Percentiles rank a stretch among this genome's conserved stretches.
Conservation (phyloP, 768 basidiomycete species). For the Serendipita sp. region DNA sequence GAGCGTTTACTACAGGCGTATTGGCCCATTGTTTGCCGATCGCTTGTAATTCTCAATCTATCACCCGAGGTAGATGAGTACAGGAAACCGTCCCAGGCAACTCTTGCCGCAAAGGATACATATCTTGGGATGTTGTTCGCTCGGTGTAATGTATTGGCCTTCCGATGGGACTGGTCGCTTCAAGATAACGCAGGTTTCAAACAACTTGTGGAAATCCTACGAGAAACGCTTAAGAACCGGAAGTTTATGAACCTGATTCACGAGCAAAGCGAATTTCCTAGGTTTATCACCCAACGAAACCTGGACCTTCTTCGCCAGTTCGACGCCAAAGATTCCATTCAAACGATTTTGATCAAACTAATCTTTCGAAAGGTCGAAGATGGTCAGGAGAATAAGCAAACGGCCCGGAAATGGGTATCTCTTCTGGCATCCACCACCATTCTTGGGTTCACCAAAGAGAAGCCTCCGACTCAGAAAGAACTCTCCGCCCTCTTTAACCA, state of each 20-base stretch:
- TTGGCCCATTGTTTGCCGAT: slow-evolving; percentile 1
- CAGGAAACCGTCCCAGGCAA: not conserved
- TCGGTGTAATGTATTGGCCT: slow-evolving; percentile 1
- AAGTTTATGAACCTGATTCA: slow-evolving; percentile 5
- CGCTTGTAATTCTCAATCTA: not conserved
- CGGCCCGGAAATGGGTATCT: not conserved
- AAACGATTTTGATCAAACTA: slow-evolving; percentile 4
- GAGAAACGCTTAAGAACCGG: not conserved
- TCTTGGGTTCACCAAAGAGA: not conserved
- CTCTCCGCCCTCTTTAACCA: slow-evolving; percentile 4
- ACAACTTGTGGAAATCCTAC: not conserved
- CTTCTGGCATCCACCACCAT: not conserved
- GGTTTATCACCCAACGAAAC: slow-evolving; percentile 1
- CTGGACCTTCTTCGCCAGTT: not conserved
- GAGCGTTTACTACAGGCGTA: not conserved
- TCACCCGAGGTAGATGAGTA: not conserved
- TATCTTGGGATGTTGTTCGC: slow-evolving; percentile 2
- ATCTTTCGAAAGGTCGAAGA: not conserved
- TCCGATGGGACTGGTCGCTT: slow-evolving; percentile 3
- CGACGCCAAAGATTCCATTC: slow-evolving; percentile 4
- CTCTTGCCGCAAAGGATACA: not conserved
- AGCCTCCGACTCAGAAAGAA: slow-evolving; percentile 2
- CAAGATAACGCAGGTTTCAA: not conserved
- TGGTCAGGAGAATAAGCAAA: not conserved
- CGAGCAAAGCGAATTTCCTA: slow-evolving; percentile 5